phyloP scores from a whole-genome alignment of 805 yeast species.

The Yarrowia osloensis region DNA sequence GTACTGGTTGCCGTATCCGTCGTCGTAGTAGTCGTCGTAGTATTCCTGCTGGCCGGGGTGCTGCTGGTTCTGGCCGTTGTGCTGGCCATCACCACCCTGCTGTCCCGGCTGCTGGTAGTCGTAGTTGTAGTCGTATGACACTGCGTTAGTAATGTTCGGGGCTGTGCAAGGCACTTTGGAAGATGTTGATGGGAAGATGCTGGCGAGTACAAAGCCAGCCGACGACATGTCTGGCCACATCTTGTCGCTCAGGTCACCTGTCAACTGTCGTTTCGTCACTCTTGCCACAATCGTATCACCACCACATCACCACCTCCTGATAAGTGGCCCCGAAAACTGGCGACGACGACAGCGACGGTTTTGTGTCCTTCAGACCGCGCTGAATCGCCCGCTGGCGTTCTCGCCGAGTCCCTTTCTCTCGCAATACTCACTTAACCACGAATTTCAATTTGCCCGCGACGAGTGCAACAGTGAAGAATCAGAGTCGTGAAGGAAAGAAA shows the following conservation, averaged over 20 bases:
- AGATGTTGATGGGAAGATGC: background rate
- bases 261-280: no score
- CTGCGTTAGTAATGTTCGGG: slow-evolving; percentile 17
- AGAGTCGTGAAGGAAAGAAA: slow-evolving; percentile 23
- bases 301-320: no score
- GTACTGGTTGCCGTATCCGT: slow-evolving; percentile 33
- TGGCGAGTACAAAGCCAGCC: no score
- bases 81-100: slow-evolving; percentile 34
- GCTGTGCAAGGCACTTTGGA: background rate
- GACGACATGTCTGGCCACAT: no score
- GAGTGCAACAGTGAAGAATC: slow-evolving; percentile 19
- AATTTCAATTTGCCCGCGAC: slow-evolving; percentile 20
- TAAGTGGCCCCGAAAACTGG: background rate
- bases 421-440: slow-evolving; percentile 28
- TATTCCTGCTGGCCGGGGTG: slow-evolving; percentile 36
- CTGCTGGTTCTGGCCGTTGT: slow-evolving; percentile 35
- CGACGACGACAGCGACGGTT: background rate
- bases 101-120: slow-evolving; percentile 34
- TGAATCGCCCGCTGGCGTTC: no score
- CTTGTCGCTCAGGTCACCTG: no score
- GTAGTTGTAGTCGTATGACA: slow-evolving; percentile 37
- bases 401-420: slow-evolving; percentile 30
- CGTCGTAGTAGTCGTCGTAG: slow-evolving; percentile 36
- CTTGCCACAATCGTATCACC: no score
- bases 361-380: background rate